phyloP scores from a whole-genome alignment of 371 early-diverging fungal genomes.

The Mortierella sp. region DNA sequence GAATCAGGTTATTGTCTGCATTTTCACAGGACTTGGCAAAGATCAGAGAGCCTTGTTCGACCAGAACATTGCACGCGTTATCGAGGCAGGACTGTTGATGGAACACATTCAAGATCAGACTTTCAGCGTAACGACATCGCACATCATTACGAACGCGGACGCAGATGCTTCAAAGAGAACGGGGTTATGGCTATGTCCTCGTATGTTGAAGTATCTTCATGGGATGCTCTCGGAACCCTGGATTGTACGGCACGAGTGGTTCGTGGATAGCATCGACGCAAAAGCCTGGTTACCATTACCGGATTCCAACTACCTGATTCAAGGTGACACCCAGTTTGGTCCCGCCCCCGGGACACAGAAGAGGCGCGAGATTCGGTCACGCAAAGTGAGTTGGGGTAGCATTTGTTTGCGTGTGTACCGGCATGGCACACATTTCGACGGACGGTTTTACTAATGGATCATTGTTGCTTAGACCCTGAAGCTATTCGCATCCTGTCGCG shows the following conservation, averaged over 20 bases:
- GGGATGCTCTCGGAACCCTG: conserved; percentile 28
- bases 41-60: conserved; percentile 23
- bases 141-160: conserved; percentile 32
- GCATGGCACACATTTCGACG: not conserved
- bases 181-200: conserved; percentile 16
- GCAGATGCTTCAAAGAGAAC: not conserved
- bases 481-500: conserved; percentile 31
- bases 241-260: conserved; percentile 43
- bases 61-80: conserved; percentile 15
- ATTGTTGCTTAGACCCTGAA: conserved; percentile 33
- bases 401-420: not conserved
- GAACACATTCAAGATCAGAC: conserved; percentile 36
- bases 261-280: conserved; percentile 26
- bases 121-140: conserved; percentile 22
- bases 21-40: conserved; percentile 30
- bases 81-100: conserved; percentile 38
- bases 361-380: conserved; percentile 18
- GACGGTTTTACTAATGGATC: too few species aligned
- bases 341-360: conserved; percentile 27
- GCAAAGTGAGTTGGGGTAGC: conserved; percentile 7
- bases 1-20: conserved; percentile 16
- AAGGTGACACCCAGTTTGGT: conserved; percentile 40
- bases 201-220: conserved; percentile 32
- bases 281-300: conserved; percentile 27
- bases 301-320: conserved; percentile 18